Evolutionary conservation across 805 yeast genomes (phyloP), one percentile per base, ranked within the genome.

Genomic region (Hanseniaspora lachancei): DNA sequence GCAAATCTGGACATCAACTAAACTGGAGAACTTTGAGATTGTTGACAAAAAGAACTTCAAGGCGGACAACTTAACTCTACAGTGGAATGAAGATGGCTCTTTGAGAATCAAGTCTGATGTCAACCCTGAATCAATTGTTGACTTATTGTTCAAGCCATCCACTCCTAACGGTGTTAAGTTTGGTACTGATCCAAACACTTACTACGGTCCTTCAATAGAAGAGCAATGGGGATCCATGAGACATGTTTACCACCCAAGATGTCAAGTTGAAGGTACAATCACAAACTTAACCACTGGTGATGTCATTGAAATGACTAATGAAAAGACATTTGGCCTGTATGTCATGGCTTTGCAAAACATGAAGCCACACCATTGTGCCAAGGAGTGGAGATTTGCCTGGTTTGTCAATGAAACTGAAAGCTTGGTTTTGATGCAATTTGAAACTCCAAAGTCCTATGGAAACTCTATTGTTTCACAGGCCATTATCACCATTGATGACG

Each of bases 291-390:
- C 58, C 60, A 64, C 56, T 63, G 62, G 58, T 57, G 57, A 59
- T 5, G 54, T 57, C n/a, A 60, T 60, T 51, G 62, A 60, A 36
- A 61, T 62, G 29, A 65, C 65, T 16, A 57, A 58, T 20, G 59
- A 56, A 5, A 55, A 48, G 18, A 58, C 53, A 13, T 41, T 50
- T 46, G 53, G 54, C 50, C 85, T 93, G 95, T 89, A 81, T 66
- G 96, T 91, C 54, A 83, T 86, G 91, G 98, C 98, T 7, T 73
- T 88, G 62, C 98, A 93, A 74, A 97, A 97, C 59, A 89, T 93
- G 97, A 93, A 93, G 70, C 98, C 98, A 9, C 97, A 93, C 70
- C 98, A 93, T 71, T 96, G 97, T 38, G 98, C 98, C 57, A 87
- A 95, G 59, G 72, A 88, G 23, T 93, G 98, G 98, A 93, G 91